Base-by-base conservation (phyloP, 148 eudicot genomes). In the Rhododendron molle region DNA sequence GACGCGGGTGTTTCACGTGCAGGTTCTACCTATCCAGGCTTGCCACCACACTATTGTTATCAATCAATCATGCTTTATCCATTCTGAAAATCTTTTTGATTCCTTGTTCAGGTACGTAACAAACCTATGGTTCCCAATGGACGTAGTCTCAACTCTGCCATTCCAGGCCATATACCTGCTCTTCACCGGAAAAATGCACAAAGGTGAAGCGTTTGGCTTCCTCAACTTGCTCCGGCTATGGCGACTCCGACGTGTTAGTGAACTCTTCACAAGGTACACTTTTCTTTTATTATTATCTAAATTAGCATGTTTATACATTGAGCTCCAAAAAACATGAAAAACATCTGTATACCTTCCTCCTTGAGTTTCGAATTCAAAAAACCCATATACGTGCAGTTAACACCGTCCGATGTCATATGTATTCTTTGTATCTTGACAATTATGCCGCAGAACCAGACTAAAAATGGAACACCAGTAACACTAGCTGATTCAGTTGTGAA, bases 211-310 rank as follows among this genome's bases (percentile, higher is more conserved):
- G 23, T 91, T 91, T 89, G 90, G 93, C 77, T 89, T 91, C 81
- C 93, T 91, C 82, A 91, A 91, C 86, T 88, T 91, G 87, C 92
- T 91, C 65, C 85, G 93, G 60, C 89, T 91, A 3, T 91, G 93
- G 93, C 86, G 93, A 78, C 91, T 91, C 9, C 83, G 93, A 76
- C 93, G 93, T 85, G 93, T 91, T 67, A 90, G 91, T 83, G 89
- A 88, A 82, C 84, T 91, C 47, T 91, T 91, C 86, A 83, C 87
- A 28, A 88, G 93, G 93, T 91, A 87, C 47, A 85, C 7, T 38
- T 79, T 32, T 20, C 16, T 26, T 60, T 6, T 43, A 16, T 52
- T 44, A 43, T 7, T 2, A 62, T 65, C 32, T 65, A 23, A 65
- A 8, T n/a, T 65, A n/a, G 13, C 32, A n/a, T 65, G 30, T n/a